Evolutionary conservation across 2,329 filamentous ascomycete species (phyloP), one percentile per base, ranked within the genome.

Genomic region (Fusarium sp.): DNA sequence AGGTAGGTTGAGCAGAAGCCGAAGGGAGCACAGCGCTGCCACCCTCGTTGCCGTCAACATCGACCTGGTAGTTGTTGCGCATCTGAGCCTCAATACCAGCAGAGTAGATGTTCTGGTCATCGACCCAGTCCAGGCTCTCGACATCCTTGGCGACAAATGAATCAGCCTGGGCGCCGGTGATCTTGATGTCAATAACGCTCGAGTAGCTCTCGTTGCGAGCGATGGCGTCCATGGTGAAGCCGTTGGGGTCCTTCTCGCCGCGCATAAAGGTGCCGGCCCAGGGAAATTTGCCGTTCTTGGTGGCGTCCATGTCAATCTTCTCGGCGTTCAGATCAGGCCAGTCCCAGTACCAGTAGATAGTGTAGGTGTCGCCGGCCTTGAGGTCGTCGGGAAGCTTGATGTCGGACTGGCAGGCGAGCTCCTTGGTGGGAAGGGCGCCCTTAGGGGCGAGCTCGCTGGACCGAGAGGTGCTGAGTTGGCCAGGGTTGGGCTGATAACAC

Each of bases 301-400:
- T 85, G 23, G 78, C 80, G 18, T 82, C 80, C 39, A 83, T 76
- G 73, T 88, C 83, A 69, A 82, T 83, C 74, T 79, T 82, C 72
- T 81, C 82, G 43, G 79, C 77, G 77, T 85, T 83, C 80, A 91
- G 86, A 16, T 90, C 92, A 4, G 93, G 92, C 94, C 95, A 99
- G 82, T 97, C 93, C 97, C 97, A 98, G 54, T 98, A 92, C 96
- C 96, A 98, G 87, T 98, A 97, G 61, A 98, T 84, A 4, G 95
- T 96, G 81, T 95, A 94, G 32, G 88, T 88, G 34, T 91, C 89
- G 52, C 91, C 91, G 11, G 86, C 82, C n/a, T 88, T 82, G 56
- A 91, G 85, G 76, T 93, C 89, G 6, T 86, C 80, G 0, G 97
- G 97, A 16, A 99, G 85, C 79, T 92, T 87, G 57, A 98, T 85